Evolutionary conservation across 805 yeast genomes (phyloP), one percentile per base, ranked within the genome.

Genomic region (Suhomyces prunicola): DNA sequence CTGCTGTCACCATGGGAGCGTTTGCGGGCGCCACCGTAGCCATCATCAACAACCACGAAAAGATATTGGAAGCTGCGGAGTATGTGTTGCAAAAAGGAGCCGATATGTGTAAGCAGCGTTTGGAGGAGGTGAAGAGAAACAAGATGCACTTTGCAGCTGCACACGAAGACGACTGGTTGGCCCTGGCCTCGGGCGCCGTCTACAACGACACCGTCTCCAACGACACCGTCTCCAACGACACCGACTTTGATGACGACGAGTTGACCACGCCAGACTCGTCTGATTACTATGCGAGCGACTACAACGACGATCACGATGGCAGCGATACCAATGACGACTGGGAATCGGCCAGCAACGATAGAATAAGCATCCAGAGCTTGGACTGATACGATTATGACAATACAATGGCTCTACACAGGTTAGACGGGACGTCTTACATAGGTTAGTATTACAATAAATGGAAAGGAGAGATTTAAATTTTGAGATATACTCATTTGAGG

Each of bases 11-110:
- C 19, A 57, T 64, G 3, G 77, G 76, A 7, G 70, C 73, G 6
- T 49, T 71, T 1, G 53, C 65, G 5, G 76, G 76, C 4, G 74
- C 73, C n/a, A 55, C 71, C 9, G 54, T 70, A 12, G 75, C 76
- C 5, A 13, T 68, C 1, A 47, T 67, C 35, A 60, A 57, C 50
- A 69, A 71, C 50, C 62, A 57, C 55, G 74, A 71, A 44, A 56
- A 53, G 41, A 40, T 71, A 6, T 57, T 66, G 40, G 73, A 70
- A 53, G 54, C 60, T 5, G 66, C 73, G 4, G 77, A 67, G 47
- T 41, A 54, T 5, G 33, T 64, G 19, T 62, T 70, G 26, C 68
- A 66, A 54, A 57, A 55, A 44, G 74, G 74, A 3, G 73, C 73
- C 26, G 63, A 64, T 22, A 63, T 54, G 48, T 71, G 72, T 50